Evolutionary conservation across 164 flowering plant species (phyloP).

Genomic region (Vitis rupestris): DNA sequence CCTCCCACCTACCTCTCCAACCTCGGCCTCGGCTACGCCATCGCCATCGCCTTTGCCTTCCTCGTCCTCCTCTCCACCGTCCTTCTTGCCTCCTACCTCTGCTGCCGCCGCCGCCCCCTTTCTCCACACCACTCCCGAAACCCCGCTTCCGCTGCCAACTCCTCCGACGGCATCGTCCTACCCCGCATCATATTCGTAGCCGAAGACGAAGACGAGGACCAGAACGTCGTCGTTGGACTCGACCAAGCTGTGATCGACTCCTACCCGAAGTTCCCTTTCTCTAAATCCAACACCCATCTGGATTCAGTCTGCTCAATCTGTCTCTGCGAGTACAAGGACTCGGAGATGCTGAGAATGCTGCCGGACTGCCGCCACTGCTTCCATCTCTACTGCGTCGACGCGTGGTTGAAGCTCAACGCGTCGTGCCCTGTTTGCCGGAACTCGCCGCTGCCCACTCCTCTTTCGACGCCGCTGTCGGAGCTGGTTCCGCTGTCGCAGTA

Average conservation of each 20-base stretch:
- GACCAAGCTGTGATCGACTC: conserved; percentile 45
- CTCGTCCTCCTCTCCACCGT: conserved; percentile 58
- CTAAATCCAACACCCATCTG: conserved; percentile 13
- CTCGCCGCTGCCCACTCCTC: conserved; percentile 94
- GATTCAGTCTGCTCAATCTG: conserved; percentile 66
- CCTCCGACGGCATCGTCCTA: conserved; percentile 27
- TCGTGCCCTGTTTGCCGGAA: conserved; percentile 97
- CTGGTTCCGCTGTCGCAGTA: conserved; percentile 88
- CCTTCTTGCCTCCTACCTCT: conserved; percentile 57
- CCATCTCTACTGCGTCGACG: conserved; percentile 77
- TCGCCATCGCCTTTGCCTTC: conserved; percentile 57
- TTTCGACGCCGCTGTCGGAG: conserved; percentile 88
- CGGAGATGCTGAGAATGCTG: conserved; percentile 94
- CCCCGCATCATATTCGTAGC: conserved; percentile 49
- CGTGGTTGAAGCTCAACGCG: conserved; percentile 87
- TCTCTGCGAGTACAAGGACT: conserved; percentile 76
- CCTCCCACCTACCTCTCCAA: conserved; percentile 23
- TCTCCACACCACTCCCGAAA: neutral
- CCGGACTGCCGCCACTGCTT: conserved; percentile 90
- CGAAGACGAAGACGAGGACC: conserved; percentile 34
- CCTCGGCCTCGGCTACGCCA: conserved; percentile 56
- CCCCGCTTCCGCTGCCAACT: neutral
- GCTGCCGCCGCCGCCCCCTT: conserved; percentile 28
- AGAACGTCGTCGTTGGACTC: conserved; percentile 31
- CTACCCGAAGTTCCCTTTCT: conserved; percentile 47